Base-by-base conservation (phyloP, 2,329 filamentous ascomycete species). In the Penicillium expansum region DNA sequence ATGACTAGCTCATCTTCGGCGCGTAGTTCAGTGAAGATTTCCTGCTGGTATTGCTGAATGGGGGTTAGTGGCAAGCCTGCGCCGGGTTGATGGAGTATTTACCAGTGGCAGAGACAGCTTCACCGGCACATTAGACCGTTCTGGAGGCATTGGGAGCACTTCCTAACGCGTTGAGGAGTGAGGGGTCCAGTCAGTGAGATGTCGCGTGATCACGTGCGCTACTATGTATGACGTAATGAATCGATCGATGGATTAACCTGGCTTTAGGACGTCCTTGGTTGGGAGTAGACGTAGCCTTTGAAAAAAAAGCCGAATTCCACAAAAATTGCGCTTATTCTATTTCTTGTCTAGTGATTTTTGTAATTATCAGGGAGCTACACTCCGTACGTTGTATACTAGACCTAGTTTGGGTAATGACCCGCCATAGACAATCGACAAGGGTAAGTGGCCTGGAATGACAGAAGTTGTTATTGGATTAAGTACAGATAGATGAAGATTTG, bases 1-100 rank as follows among this genome's bases (percentile, higher is more conserved):
- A 99, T 83, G 67, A 97, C 89, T 62, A 99, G 87, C 76, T 95
- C 89, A 89, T 99, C 94, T 78, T 97, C 90, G 59, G 86, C 80
- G 62, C 91, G 88, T 64, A 96, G 86, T 77, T 94, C 90, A 73
- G 90, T 91, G 79, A 97, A 97, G 68, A 97, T 86, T 70, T 91
- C 88, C 79, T 97, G 92, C 79, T 99, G 94, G 75, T 95, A 99
- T 81, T 92, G 82, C 80, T 84, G 65, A 60, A 50, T 55, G 45
- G 27, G 32, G 52, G 54, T 55, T 50, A 49, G 57, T 68, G 37
- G 69, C 59, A 49, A 38, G 42, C 20, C 4, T 44, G 29, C 20
- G 2, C n/a, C 3, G 29, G 14, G n/a, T 1, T 45, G 1, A 1
- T 30, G 10, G 39, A 6, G 14, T 16, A 64, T 71, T 67, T 73